These are phyloP conservation scores for Leavenworthia alabamica DNA, from an alignment of 345 rosid genomes.

Conservation along the genomic window DNA sequence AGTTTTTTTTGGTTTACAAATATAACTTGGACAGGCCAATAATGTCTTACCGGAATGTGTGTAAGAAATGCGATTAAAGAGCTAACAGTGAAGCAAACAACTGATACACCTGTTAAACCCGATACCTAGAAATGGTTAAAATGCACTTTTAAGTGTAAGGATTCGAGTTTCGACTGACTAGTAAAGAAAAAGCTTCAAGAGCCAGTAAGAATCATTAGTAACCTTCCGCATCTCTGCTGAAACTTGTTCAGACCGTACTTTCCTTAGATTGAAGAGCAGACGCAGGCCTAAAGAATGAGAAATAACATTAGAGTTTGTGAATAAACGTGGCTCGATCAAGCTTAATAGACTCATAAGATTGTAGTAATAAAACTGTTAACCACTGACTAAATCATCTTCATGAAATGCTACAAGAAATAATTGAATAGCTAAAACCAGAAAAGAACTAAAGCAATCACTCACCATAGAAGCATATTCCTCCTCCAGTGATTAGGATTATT, in stretches of 20 bases:
- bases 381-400: not conserved
- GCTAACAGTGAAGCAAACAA: conserved; percentile 34
- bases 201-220: not conserved
- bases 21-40: no score
- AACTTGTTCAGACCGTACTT: conserved; percentile 36
- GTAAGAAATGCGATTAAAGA: conserved; percentile 32
- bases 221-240: conserved; percentile 37
- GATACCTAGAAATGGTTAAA: conserved; percentile 24
- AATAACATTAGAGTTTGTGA: not conserved
- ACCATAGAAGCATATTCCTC: conserved; percentile 36
- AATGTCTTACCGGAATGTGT: conserved; percentile 28
- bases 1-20: not conserved
- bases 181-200: not conserved
- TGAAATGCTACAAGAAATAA: no score
- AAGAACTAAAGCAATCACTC: conserved; percentile 15
- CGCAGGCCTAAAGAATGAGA: conserved; percentile 18
- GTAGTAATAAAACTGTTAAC: no score
- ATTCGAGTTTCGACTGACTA: not conserved
- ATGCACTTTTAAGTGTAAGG: not conserved
- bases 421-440: not conserved
- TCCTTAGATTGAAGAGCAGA: conserved; percentile 29
- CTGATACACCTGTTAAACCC: conserved; percentile 34
- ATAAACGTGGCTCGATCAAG: not conserved
- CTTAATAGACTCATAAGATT: not conserved
- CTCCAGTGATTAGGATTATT: conserved; percentile 26